Percentiles rank a stretch among this genome's conserved stretches.
These are phyloP conservation scores for Cordyceps tenuipes DNA, from an alignment of 2,329 filamentous ascomycete species.

Conservation along the genomic window DNA sequence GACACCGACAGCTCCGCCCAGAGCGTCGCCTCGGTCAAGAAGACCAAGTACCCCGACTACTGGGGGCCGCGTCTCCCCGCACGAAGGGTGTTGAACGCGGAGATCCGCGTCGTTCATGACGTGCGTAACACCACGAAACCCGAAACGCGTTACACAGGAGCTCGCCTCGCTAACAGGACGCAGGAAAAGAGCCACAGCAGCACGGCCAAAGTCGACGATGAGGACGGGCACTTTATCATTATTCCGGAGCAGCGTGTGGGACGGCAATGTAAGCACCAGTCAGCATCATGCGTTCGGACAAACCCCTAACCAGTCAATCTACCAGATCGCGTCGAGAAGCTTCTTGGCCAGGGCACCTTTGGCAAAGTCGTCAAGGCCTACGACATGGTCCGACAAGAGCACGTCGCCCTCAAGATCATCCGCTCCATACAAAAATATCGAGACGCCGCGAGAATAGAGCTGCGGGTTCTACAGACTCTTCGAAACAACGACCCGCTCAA, in stretches of 20 bases:
- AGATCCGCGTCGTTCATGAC: slow-evolving; percentile 43
- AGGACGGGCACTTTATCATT: slow-evolving; percentile 88
- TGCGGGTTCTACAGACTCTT: slow-evolving; percentile 9
- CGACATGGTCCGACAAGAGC: slow-evolving; percentile 7
- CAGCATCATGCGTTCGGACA: neutral
- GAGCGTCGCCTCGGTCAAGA: neutral
- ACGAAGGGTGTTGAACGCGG: neutral
- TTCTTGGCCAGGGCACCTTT: slow-evolving; percentile 10
- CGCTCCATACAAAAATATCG: slow-evolving; percentile 12
- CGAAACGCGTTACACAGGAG: neutral
- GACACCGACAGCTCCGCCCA: neutral
- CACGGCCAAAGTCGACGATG: slow-evolving; percentile 71
- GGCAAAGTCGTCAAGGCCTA: slow-evolving; percentile 10
- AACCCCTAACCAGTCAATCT: neutral
- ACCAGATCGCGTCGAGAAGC: slow-evolving; percentile 9
- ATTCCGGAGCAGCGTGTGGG: slow-evolving; percentile 52
- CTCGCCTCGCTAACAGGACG: neutral
- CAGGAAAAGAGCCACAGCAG: slow-evolving; percentile 28
- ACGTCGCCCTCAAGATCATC: slow-evolving; percentile 11
- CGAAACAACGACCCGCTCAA: slow-evolving; percentile 8
- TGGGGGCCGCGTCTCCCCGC: neutral
- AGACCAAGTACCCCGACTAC: slow-evolving; percentile 1
- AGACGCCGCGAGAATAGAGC: slow-evolving; percentile 9
- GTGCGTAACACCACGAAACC: slow-evolving; percentile 30
- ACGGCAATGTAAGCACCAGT: slow-evolving; percentile 2